Percentiles rank a stretch among this genome's conserved stretches.
Conservation (phyloP, 768 basidiomycete species). For the Mycena indigotica region DNA sequence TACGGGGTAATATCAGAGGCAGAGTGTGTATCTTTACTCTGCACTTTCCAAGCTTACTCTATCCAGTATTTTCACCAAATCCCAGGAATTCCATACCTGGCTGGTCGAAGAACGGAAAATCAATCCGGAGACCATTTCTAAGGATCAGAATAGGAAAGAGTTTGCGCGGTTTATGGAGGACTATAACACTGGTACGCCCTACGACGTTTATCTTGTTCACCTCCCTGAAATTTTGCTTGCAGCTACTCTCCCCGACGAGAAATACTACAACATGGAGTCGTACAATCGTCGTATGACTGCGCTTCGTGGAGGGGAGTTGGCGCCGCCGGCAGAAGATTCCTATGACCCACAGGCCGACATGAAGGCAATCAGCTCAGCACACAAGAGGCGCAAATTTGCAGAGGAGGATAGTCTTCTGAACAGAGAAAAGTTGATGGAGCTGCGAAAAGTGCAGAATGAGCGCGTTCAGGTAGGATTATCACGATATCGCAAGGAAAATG, state of each 20-base stretch:
- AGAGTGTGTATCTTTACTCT: conserved; percentile 59
- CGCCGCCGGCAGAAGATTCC: conserved; percentile 67
- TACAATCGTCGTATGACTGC: conserved; percentile 86
- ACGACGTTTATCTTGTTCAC: background rate
- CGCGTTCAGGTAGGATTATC: conserved; percentile 64
- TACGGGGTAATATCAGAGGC: conserved; percentile 83
- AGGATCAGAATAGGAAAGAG: conserved; percentile 84
- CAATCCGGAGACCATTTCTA: conserved; percentile 86
- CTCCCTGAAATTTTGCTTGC: background rate
- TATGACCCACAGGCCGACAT: conserved; percentile 89
- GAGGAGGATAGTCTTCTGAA: conserved; percentile 77
- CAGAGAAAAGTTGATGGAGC: conserved; percentile 78
- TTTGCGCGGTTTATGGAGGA: conserved; percentile 83
- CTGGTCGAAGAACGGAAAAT: conserved; percentile 89
- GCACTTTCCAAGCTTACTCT: background rate
- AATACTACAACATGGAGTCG: conserved; percentile 88
- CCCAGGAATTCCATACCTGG: conserved; percentile 89
- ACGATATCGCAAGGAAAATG: background rate
- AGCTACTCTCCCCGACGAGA: conserved; percentile 94
- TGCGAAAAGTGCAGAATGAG: conserved; percentile 84
- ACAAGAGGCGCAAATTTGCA: conserved; percentile 61
- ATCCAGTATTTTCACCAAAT: conserved; percentile 78
- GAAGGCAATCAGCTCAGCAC: conserved; percentile 68
- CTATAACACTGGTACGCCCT: conserved; percentile 69
- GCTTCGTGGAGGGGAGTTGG: conserved; percentile 78